These are phyloP conservation scores for Hypholoma sublateritium DNA, from an alignment of 768 basidiomycete genomes.

Conservation along the genomic window DNA sequence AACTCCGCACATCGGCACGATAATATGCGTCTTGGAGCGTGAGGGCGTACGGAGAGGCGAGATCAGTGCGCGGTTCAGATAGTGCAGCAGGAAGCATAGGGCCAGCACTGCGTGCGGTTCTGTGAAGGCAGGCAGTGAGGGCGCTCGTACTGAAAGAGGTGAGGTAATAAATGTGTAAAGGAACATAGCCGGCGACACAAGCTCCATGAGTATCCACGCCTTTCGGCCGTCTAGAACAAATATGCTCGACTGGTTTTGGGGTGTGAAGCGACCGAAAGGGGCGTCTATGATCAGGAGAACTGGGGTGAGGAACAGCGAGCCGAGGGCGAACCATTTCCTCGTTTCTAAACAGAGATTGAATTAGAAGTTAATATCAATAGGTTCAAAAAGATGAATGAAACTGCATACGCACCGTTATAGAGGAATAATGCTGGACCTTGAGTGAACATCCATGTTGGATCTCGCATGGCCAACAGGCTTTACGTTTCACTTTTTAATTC, in stretches of 20 bases:
- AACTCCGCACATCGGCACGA: conserved; percentile 54
- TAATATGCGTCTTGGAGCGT: conserved; percentile 72
- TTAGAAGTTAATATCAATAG: not conserved
- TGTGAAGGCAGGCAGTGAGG: conserved; percentile 28
- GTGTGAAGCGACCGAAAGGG: conserved; percentile 79
- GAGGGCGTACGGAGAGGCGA: conserved; percentile 80
- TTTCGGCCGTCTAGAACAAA: conserved; percentile 57
- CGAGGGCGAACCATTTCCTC: conserved; percentile 47
- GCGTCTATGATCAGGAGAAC: conserved; percentile 59
- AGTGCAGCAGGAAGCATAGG: conserved; percentile 69
- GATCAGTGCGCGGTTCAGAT: conserved; percentile 79
- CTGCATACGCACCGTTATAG: conserved; percentile 11
- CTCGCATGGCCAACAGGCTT: conserved; percentile 7
- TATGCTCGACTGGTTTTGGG: conserved; percentile 38
- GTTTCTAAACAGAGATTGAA: conserved; percentile 12
- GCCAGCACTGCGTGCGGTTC: conserved; percentile 51
- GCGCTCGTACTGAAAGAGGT: conserved; percentile 42
- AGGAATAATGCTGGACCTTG: conserved; percentile 3
- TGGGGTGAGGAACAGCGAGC: conserved; percentile 35
- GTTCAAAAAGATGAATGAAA: not conserved
- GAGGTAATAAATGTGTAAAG: conserved; percentile 46
- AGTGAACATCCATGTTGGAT: conserved; percentile 11
- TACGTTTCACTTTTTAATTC: not conserved
- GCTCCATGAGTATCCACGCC: conserved; percentile 82
- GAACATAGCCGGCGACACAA: conserved; percentile 59